A percentile compares a stretch with the other conserved stretches of the same genome.
Evolutionary conservation across 495 filamentous ascomycete genomes (phyloP).

Genomic region (Aspergillus cavernicola): DNA sequence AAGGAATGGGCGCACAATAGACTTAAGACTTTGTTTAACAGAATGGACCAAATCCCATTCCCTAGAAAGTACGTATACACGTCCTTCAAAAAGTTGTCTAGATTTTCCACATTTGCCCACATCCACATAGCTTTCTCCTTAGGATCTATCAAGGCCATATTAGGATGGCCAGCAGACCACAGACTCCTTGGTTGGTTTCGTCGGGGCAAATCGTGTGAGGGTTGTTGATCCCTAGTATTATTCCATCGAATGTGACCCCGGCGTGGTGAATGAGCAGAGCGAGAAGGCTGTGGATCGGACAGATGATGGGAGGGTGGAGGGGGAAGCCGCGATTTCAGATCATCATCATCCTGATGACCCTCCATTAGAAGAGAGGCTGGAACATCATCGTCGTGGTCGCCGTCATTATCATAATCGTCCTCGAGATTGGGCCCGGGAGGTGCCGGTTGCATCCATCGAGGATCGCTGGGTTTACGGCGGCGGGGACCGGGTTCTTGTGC

Average conservation of each 20-base stretch:
- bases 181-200: slow-evolving; percentile 22
- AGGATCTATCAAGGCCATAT: slow-evolving; percentile 55
- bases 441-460: slow-evolving; percentile 33
- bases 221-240: slow-evolving; percentile 57
- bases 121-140: slow-evolving; percentile 89
- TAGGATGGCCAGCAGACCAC: slow-evolving; percentile 34
- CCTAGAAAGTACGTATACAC: slow-evolving; percentile 89
- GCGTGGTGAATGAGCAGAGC: slow-evolving; percentile 48
- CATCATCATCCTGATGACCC: slow-evolving; percentile 38
- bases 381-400: slow-evolving; percentile 79
- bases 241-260: slow-evolving; percentile 64
- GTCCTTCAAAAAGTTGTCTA: slow-evolving; percentile 86
- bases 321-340: slow-evolving; percentile 32
- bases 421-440: slow-evolving; percentile 47
- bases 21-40: slow-evolving; percentile 64
- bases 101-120: slow-evolving; percentile 89
- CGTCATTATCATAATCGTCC: slow-evolving; percentile 79
- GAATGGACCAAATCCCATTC: slow-evolving; percentile 85
- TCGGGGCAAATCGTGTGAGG: slow-evolving; percentile 28
- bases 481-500: slow-evolving; percentile 18
- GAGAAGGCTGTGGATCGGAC: slow-evolving; percentile 23
- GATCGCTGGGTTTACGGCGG: slow-evolving; percentile 28
- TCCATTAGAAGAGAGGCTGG: slow-evolving; percentile 86
- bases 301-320: slow-evolving; percentile 33
- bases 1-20: slow-evolving; percentile 61